Conservation (phyloP, 768 basidiomycete species). For the Thelephora ganbajun region DNA sequence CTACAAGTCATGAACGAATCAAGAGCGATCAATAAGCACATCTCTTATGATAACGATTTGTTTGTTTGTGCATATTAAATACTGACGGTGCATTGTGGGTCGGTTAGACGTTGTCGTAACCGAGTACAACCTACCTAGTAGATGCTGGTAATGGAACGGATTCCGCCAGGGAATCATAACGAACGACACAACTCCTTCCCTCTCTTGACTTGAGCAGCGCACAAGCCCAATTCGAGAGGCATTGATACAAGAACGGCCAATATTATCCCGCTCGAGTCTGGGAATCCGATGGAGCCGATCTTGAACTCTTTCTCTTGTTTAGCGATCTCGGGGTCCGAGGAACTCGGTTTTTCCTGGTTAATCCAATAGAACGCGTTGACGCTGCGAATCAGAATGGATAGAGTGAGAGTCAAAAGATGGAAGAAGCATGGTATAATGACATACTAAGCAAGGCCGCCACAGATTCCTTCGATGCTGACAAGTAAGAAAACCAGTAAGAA, state of each 20-base stretch:
- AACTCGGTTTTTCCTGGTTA: slow-evolving; percentile 54
- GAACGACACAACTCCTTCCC: slow-evolving; percentile 51
- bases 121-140: too few species aligned
- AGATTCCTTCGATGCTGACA: slow-evolving; percentile 81
- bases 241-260: slow-evolving; percentile 50
- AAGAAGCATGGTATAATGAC: slow-evolving; percentile 19
- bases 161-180: too few species aligned
- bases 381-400: slow-evolving; percentile 19
- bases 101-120: too few species aligned
- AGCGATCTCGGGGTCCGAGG: slow-evolving; percentile 39
- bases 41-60: too few species aligned
- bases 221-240: slow-evolving; percentile 67
- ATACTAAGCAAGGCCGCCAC: slow-evolving; percentile 86
- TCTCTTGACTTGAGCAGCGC: slow-evolving; percentile 52
- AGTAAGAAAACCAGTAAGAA: slow-evolving; percentile 59
- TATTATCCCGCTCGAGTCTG: slow-evolving; percentile 64
- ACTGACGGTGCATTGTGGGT: too few species aligned
- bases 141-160: too few species aligned
- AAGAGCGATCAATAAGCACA: slow-evolving; percentile 28
- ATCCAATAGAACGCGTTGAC: slow-evolving; percentile 81
- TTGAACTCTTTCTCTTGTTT: slow-evolving; percentile 78
- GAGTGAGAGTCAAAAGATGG: slow-evolving; percentile 7
- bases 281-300: slow-evolving; percentile 81
- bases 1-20: slow-evolving; percentile 33
- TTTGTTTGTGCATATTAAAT: too few species aligned